Conservation (phyloP, 345 rosid genomes). For the Camelina hispida region DNA sequence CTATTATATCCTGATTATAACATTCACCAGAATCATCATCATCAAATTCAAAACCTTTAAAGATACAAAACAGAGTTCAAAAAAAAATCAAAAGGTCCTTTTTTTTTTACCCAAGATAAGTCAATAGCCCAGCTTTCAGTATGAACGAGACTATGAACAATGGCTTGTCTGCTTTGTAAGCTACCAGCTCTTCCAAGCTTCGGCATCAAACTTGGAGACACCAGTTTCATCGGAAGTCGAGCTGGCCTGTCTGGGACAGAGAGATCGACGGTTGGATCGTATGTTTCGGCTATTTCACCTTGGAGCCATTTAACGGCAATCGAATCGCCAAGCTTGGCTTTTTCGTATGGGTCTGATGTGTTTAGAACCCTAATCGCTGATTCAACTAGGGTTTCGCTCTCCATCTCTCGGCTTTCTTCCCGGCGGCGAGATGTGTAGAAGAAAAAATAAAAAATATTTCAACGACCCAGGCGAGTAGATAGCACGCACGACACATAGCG, state of each 20-base stretch:
- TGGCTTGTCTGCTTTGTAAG: slow-evolving; percentile 90
- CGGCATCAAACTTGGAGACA: slow-evolving; percentile 89
- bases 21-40: neutral
- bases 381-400: slow-evolving; percentile 68
- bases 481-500: neutral
- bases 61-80: neutral
- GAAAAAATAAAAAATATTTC: neutral
- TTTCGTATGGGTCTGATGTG: slow-evolving; percentile 81
- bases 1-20: slow-evolving; percentile 75
- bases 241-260: slow-evolving; percentile 78
- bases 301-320: slow-evolving; percentile 78
- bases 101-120: slow-evolving; percentile 61
- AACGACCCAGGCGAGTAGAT: neutral
- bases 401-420: slow-evolving; percentile 31
- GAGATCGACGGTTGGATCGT: slow-evolving; percentile 55
- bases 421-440: slow-evolving; percentile 19
- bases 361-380: slow-evolving; percentile 72
- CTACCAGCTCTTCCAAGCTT: slow-evolving; percentile 94
- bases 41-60: neutral
- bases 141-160: slow-evolving; percentile 88
- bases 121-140: slow-evolving; percentile 96
- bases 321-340: slow-evolving; percentile 75
- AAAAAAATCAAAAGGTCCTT: neutral
- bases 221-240: slow-evolving; percentile 73
- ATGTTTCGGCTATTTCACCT: slow-evolving; percentile 64